Evolutionary conservation across 768 basidiomycete species (phyloP).

Genomic region (Suillus placidus): DNA sequence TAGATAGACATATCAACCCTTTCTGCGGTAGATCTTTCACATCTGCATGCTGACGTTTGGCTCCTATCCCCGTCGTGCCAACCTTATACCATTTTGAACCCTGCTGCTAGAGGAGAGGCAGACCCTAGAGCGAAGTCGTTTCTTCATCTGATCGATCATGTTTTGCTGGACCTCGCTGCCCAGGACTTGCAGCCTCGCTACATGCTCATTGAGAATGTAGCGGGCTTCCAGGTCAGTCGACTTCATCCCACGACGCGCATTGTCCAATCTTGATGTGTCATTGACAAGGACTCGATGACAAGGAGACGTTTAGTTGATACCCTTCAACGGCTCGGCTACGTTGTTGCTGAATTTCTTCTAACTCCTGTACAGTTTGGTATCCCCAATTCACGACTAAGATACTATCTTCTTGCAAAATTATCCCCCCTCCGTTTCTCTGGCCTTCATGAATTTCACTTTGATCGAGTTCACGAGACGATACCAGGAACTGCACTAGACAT

Average conservation of each 20-base stretch:
- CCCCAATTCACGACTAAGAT: conserved; percentile 81
- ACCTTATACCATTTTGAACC: conserved; percentile 81
- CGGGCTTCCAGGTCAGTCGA: conserved; percentile 72
- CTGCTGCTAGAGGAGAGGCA: conserved; percentile 64
- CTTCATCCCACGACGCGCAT: conserved; percentile 11
- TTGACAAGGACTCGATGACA: conserved; percentile 62
- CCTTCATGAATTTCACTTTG: conserved; percentile 18
- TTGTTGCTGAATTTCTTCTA: conserved; percentile 60
- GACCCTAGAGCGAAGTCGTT: conserved; percentile 82
- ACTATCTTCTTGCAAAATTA: conserved; percentile 74
- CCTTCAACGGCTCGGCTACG: conserved; percentile 58
- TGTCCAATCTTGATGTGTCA: conserved; percentile 12
- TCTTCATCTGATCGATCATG: conserved; percentile 62
- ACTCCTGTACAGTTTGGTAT: conserved; percentile 80
- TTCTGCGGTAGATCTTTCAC: conserved; percentile 47
- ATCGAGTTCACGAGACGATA: conserved; percentile 51
- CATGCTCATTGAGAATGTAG: conserved; percentile 79
- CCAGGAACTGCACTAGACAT: conserved; percentile 38
- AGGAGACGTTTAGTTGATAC: conserved; percentile 55
- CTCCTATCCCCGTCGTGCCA: conserved; percentile 83
- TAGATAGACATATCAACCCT: conserved; percentile 67
- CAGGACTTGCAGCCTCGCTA: conserved; percentile 52
- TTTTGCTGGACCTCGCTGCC: conserved; percentile 61
- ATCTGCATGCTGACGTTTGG: conserved; percentile 64
- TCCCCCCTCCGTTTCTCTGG: conserved; percentile 42